Evolutionary conservation across 192 early-diverging fungal species (phyloP), one percentile per base, ranked within the genome.

Genomic region (Entophlyctis luteolus): DNA sequence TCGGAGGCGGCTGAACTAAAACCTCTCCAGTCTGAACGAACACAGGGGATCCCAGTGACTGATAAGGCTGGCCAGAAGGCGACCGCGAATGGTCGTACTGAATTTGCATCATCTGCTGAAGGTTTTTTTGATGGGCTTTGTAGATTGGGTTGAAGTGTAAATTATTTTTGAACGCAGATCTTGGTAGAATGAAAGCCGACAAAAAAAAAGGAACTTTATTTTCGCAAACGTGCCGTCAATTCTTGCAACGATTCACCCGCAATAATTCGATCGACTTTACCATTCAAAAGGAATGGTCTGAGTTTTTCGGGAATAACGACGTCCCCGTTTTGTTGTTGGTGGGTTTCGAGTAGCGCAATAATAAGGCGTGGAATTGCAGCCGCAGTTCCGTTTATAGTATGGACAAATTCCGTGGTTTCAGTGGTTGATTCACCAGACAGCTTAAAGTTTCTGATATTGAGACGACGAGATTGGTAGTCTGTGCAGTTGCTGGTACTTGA

Each of bases 381-480:
- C 0, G 93, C 94, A 2, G 94, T 97, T 10, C 93, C 94, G 72
- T 97, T 97, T 3, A 97, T 73, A 0, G 94, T 93, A 65, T 95
- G 92, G 3, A 85, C 91, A 86, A 91, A 95, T 56, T 87, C 84
- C 48, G 6, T 14, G 25, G 33, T 52, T 27, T 16, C 12, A 16
- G 12, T 8, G 8, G 25, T 49, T 0, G 62, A 23, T 18, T 14
- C 14, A 16, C 22, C 22, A 12, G 47, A 16, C 2, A 6, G 3
- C 20, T 35, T 49, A 55, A 81, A 71, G 59, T 85, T 84, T 32
- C 90, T 79, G 29, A 94, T 92, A 52, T 87, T 88, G 22, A 97
- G 78, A 2, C 94, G 73, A 3, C 94, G 84, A 0, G 93, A 79
- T 75, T 97, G 94, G 73, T 91, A 97, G 55, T 97, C 94, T 8